phyloP scores from a whole-genome alignment of 495 filamentous ascomycete genomes.

The Umbilicaria muhlenbergii region DNA sequence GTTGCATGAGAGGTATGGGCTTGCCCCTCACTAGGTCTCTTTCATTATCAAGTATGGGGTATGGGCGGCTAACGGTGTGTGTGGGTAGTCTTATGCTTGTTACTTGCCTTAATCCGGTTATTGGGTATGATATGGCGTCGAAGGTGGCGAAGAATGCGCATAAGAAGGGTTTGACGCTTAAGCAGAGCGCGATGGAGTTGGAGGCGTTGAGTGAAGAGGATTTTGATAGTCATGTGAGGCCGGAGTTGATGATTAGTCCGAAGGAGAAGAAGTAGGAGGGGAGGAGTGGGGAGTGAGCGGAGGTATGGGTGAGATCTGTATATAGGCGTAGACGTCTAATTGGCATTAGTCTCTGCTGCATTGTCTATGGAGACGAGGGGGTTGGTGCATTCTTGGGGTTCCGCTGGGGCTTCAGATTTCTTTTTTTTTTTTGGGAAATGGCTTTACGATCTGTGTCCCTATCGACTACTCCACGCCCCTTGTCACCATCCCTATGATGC shows the following conservation, averaged over 20 bases:
- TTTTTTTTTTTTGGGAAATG: no score
- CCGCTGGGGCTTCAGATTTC: no score
- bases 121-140: conserved; percentile 95
- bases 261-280: conserved; percentile 32
- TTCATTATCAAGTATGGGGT: neutral
- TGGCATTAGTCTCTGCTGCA: no score
- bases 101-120: conserved; percentile 95
- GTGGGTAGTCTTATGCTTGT: conserved; percentile 77
- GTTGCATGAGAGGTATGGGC: conserved; percentile 63
- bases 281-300: no score
- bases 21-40: conserved; percentile 13
- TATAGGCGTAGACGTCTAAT: no score
- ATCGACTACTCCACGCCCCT: no score
- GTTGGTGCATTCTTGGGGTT: no score
- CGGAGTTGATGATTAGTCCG: conserved; percentile 94
- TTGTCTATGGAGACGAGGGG: no score
- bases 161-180: conserved; percentile 91
- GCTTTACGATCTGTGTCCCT: no score
- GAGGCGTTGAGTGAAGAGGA: conserved; percentile 79
- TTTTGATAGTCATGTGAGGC: conserved; percentile 78
- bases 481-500: no score
- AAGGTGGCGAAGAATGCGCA: conserved; percentile 99
- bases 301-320: no score
- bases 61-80: neutral
- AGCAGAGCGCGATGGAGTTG: conserved; percentile 87